Evolutionary conservation across 176 grass and related monocot genomes (phyloP).

Genomic region (Aegilops speltoides): DNA sequence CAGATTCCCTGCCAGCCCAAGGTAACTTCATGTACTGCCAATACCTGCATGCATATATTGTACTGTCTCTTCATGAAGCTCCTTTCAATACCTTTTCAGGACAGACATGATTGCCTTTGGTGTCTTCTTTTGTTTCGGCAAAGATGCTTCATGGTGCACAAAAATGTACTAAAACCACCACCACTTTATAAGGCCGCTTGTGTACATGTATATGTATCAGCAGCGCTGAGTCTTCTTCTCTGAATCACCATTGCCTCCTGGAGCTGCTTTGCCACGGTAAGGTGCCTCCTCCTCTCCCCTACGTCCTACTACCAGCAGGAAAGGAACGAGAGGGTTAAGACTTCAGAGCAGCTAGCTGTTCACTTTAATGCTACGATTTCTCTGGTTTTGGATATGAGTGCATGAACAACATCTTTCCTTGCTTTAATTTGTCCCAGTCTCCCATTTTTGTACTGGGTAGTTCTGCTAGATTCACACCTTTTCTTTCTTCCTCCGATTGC

Average conservation of each 20-base stretch:
- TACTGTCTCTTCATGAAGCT: background rate
- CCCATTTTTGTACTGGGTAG: background rate
- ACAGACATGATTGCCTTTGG: background rate
- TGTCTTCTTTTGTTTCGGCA: background rate
- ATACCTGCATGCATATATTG: background rate
- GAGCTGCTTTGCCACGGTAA: background rate
- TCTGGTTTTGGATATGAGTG: background rate
- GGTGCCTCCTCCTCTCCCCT: background rate
- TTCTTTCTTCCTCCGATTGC: background rate
- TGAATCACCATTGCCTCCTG: background rate
- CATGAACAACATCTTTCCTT: background rate
- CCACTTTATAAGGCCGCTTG: too few relatives aligned
- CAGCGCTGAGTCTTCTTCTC: background rate
- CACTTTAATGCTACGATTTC: background rate
- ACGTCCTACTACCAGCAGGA: background rate
- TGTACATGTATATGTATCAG: background rate
- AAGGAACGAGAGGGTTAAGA: background rate
- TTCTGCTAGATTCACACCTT: too few relatives aligned
- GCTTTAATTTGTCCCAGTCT: background rate
- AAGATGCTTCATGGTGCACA: background rate
- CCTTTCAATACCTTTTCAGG: background rate
- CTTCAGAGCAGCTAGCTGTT: background rate
- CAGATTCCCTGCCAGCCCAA: background rate
- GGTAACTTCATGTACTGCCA: background rate
- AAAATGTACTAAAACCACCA: too few relatives aligned